Evolutionary conservation across 306 rosid genomes (phyloP), one percentile per base, ranked within the genome.

Genomic region (Cajanus cajan): DNA sequence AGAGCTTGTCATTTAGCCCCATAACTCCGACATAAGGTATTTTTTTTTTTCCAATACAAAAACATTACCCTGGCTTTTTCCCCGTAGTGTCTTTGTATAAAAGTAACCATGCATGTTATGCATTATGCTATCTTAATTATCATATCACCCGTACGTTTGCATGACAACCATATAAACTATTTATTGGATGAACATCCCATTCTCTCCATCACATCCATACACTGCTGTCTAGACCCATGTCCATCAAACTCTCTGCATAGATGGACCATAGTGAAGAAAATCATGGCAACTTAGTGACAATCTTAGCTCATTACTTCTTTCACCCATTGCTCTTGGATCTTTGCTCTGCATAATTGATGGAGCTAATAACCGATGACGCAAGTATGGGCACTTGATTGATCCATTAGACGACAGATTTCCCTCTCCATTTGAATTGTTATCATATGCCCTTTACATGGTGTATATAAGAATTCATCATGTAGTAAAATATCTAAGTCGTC

Each of bases 181-280:
- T 25, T 40, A 54, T 51, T 21, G 65, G 51, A 18, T 59, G 65
- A 74, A 61, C 33, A 66, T 57, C 66, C 50, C 44, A 67, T 69
- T 66, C 68, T 54, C 63, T 63, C 73, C 77, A 51, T 82, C 84
- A 70, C 81, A 84, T 68, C 67, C 61, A 48, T 72, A 63, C 63
- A 41, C 74, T 67, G 55, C 19, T 83, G 78, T 68, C 74, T 21
- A 71, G 59, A 45, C 66, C 54, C 72, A 34, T 78, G 71, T n/a
- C 37, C 64, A 64, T 54, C 34, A 47, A 15, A 54, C 13, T 3
- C 67, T 78, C 75, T 44, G 54, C 74, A 39, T 11, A n/a, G 18
- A 68, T 87, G 86, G 90, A 81, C 90, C 88, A 78, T 77, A 61
- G 43, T n/a, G 64, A 79, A 65, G 68, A 76, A 72, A 87, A 83